Percentiles rank a stretch among this genome's conserved stretches.
phyloP scores from a whole-genome alignment of 2,329 filamentous ascomycete species.

The Xylaria sp. region DNA sequence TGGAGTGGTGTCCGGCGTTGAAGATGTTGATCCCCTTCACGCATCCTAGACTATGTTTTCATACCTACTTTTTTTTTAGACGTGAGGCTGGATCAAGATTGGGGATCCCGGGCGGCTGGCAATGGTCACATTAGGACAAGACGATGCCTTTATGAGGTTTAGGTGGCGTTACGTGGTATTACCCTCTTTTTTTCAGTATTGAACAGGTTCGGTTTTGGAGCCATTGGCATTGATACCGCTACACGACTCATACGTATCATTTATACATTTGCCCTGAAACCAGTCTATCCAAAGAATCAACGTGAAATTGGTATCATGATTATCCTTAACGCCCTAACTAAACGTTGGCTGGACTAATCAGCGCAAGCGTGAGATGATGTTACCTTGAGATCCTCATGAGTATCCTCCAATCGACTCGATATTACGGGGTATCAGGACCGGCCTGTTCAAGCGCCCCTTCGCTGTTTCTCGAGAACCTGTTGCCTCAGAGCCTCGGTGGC shows the following conservation, averaged over 20 bases:
- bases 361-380: not conserved
- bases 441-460: constrained; percentile 46
- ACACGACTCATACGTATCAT: constrained; percentile 32
- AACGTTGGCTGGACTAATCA: not conserved
- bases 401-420: not conserved
- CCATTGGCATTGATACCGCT: constrained; percentile 43
- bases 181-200: constrained; percentile 42
- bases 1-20: constrained; percentile 69
- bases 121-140: constrained; percentile 29
- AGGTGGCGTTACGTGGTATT: constrained; percentile 47
- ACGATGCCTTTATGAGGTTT: constrained; percentile 29
- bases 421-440: not conserved
- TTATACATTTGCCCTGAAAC: not conserved
- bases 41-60: constrained; percentile 41
- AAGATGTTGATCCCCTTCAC: constrained; percentile 75
- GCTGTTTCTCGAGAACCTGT: constrained; percentile 73
- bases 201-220: constrained; percentile 34
- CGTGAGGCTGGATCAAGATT: constrained; percentile 33
- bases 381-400: not conserved
- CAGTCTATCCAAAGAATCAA: constrained; percentile 1
- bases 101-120: constrained; percentile 23
- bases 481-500: constrained; percentile 78
- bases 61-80: constrained; percentile 27
- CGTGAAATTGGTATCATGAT: constrained; percentile 34
- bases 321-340: constrained; percentile 18